These are phyloP conservation scores for Sphaceloma murrayae DNA, from an alignment of 2,329 filamentous ascomycete species.

Conservation along the genomic window DNA sequence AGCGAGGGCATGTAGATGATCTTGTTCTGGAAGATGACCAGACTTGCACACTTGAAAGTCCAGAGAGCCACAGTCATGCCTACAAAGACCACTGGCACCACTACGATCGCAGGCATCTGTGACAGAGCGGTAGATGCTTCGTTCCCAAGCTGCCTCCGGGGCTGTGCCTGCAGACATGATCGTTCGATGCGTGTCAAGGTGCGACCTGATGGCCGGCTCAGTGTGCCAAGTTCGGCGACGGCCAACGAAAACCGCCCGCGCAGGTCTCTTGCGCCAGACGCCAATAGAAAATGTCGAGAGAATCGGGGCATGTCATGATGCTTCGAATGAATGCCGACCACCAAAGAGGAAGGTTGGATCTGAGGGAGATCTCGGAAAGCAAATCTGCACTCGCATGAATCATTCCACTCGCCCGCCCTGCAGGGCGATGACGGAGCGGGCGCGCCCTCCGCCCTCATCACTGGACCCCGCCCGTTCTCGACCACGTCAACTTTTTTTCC, in stretches of 20 bases:
- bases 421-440: conserved; percentile 11
- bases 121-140: not conserved
- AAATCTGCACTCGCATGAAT: conserved; percentile 3
- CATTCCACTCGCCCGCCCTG: conserved; percentile 4
- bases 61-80: conserved; percentile 57
- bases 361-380: not conserved
- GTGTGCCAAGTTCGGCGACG: not conserved
- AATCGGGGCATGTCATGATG: not conserved
- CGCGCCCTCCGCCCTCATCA: not conserved
- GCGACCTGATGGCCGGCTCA: not conserved
- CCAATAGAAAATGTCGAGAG: too few species aligned
- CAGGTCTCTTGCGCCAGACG: too few species aligned
- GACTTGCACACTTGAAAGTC: conserved; percentile 58
- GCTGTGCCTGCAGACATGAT: not conserved
- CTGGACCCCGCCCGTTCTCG: not conserved
- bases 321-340: not conserved
- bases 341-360: not conserved
- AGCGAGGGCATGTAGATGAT: conserved; percentile 74
- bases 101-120: conserved; percentile 38
- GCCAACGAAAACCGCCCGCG: too few species aligned
- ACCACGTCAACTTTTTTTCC: conserved; percentile 13
- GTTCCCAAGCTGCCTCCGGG: not conserved
- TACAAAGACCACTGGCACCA: conserved; percentile 57
- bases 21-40: conserved; percentile 68
- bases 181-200: not conserved